Evolutionary conservation across 2,329 filamentous ascomycete genomes (phyloP).

Genomic region (Neurospora sp.): DNA sequence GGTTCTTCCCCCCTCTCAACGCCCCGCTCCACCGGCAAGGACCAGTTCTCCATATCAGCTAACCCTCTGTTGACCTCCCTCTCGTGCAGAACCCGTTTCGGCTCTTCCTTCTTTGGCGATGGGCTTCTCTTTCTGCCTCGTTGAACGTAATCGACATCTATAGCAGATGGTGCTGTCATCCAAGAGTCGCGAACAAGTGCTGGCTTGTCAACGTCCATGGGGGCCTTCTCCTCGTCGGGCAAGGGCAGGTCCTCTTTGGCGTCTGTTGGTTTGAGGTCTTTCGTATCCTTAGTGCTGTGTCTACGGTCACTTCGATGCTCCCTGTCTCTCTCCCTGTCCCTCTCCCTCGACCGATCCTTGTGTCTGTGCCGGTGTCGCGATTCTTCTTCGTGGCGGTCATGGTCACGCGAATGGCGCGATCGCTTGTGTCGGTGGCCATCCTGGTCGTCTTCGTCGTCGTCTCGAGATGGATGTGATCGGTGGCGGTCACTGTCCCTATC

Average conservation of each 20-base stretch:
- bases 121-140: constrained; percentile 42
- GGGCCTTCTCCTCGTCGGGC: constrained; percentile 37
- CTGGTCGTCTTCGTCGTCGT: constrained; percentile 31
- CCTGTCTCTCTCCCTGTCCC: constrained; percentile 16
- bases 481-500: constrained; percentile 21
- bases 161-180: constrained; percentile 81
- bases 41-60: constrained; percentile 24
- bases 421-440: constrained; percentile 54
- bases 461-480: constrained; percentile 25
- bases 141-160: constrained; percentile 77
- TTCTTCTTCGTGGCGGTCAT: constrained; percentile 24
- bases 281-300: constrained; percentile 24
- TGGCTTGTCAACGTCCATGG: constrained; percentile 19
- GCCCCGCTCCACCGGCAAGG: not conserved
- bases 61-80: constrained; percentile 68
- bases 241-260: constrained; percentile 40
- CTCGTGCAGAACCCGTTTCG: constrained; percentile 63
- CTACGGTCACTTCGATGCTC: constrained; percentile 18
- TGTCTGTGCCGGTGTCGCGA: constrained; percentile 28
- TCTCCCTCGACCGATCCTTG: constrained; percentile 31
- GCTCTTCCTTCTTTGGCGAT: constrained; percentile 47
- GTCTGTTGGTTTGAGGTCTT: constrained; percentile 33
- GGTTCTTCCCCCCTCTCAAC: constrained; percentile 49
- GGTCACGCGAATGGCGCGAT: constrained; percentile 44
- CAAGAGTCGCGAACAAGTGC: constrained; percentile 67